Evolutionary conservation across 2,329 filamentous ascomycete genomes (phyloP), one percentile per base, ranked within the genome.

Genomic region (Fusarium coffeatum): DNA sequence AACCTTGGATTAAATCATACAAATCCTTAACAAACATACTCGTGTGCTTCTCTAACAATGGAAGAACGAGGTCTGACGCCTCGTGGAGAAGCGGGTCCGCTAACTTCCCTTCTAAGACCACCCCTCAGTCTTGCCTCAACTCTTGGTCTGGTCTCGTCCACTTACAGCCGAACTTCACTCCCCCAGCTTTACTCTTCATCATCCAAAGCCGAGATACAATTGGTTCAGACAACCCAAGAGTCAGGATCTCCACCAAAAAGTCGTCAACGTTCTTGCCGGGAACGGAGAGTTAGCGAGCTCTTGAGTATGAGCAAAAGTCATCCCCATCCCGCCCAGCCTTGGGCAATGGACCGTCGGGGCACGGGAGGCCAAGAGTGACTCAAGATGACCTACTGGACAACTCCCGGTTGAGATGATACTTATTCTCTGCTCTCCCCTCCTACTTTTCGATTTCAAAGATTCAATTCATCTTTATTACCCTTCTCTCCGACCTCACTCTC

Each of bases 381-480:
- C 64, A 62, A 64, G 32, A 48, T 37, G 27, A 43, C 49, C 25
- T 59, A 53, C 34, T n/a, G 18, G 34, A 37, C 34, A 48, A 55
- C 67, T 74, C 72, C 73, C 69, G 73, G 55, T 30, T 63, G 49
- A 41, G 43, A 30, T 60, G 48, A 64, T 74, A 74, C 73, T 75
- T 74, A 74, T 71, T 73, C 66, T 66, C 59, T 50, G 56, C 59
- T 59, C 41, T 67, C 60, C 32, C 60, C 72, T 56, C 59, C 25
- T 59, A 9, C 45, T 43, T 51, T 22, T 30, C 54, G 20, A 28
- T 60, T 22, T 32, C 40, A 34, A 56, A 37, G 41, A 27, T 53
- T 32, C 30, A 50, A 48, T 41, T 18, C 41, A 69, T 56, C 23
- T 48, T 59, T 41, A 46, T 55, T 32, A 57, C 56, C 23, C 45